These are phyloP conservation scores for Penicillium cataractarum DNA, from an alignment of 495 filamentous ascomycete genomes.

Conservation along the genomic window DNA sequence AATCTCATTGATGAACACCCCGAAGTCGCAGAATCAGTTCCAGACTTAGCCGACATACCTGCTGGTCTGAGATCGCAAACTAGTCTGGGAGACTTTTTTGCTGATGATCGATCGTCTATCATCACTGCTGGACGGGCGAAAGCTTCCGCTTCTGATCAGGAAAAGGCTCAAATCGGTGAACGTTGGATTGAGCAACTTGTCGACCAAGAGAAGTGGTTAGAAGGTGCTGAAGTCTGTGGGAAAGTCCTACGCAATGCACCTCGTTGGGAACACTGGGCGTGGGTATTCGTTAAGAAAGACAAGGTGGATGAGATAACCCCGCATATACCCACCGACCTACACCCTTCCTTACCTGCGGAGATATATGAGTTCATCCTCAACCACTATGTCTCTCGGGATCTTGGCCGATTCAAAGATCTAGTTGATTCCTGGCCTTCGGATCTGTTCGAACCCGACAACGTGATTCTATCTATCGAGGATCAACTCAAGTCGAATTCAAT, in stretches of 20 bases:
- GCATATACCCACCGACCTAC: conserved; percentile 75
- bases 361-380: conserved; percentile 86
- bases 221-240: conserved; percentile 75
- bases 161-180: conserved; percentile 91
- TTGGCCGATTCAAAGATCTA: conserved; percentile 71
- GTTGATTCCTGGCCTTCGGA: conserved; percentile 84
- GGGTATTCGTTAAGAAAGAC: conserved; percentile 80
- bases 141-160: conserved; percentile 73
- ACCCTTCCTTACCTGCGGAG: conserved; percentile 76
- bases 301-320: conserved; percentile 88
- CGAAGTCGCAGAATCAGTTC: conserved; percentile 41
- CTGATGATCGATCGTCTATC: conserved; percentile 71
- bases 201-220: conserved; percentile 68
- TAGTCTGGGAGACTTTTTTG: conserved; percentile 75
- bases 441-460: conserved; percentile 72
- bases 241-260: conserved; percentile 77
- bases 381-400: conserved; percentile 78
- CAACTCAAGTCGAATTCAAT: conserved; percentile 71
- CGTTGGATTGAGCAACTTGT: conserved; percentile 88
- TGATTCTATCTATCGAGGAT: conserved; percentile 72
- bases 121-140: conserved; percentile 42
- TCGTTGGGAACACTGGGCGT: conserved; percentile 94
- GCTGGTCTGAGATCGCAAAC: conserved; percentile 55
- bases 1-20: conserved; percentile 83
- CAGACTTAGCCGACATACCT: conserved; percentile 57